Evolutionary conservation across 2,329 filamentous ascomycete genomes (phyloP), one percentile per base, ranked within the genome.

Genomic region (Phyllosticta citriasiana): DNA sequence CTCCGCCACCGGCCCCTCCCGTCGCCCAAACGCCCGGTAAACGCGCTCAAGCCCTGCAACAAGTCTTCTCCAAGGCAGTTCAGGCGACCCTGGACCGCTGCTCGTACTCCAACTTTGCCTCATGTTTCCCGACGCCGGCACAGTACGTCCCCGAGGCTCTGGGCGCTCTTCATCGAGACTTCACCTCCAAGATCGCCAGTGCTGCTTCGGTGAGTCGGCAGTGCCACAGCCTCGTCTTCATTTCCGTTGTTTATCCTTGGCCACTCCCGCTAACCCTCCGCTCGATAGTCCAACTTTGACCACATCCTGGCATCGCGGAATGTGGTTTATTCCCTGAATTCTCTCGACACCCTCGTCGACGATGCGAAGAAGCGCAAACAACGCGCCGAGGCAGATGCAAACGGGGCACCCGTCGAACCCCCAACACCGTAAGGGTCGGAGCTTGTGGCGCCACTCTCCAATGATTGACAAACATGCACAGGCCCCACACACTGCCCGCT

Each of bases 51-150:
- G 80, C 80, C 55, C 76, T 87, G 7, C 79, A 83, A 67, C 82
- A 83, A 65, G 78, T 86, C 65, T 87, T 84, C 74, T 74, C 77
- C 59, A 78, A 83, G 63, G 84, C 84, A 16, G 77, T 86, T 24
- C 76, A 78, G 10, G 81, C 83, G 63, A 83, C 84, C 0, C 70
- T 86, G n/a, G 80, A 81, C 64, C 82, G 83, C 57, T 84, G 83
- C 70, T 83, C 79, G 9, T 82, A 84, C 69, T 74, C 76, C 56
- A 86, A 85, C 66, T 87, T 87, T 69, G 78, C 82, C 0, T 75
- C 82, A 25, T 87, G 84, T 67, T 87, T 87, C 65, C 84, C 84
- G 0, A 87, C 84, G 0, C 80, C 83, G 1, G 81, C 84, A 19
- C 74, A 77, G 66, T 76, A 84, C 66, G 82, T 82, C 10, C 80